These are phyloP conservation scores for Globisporangium carolinianum DNA, from an alignment of 352 stramenopile species.

Conservation along the genomic window DNA sequence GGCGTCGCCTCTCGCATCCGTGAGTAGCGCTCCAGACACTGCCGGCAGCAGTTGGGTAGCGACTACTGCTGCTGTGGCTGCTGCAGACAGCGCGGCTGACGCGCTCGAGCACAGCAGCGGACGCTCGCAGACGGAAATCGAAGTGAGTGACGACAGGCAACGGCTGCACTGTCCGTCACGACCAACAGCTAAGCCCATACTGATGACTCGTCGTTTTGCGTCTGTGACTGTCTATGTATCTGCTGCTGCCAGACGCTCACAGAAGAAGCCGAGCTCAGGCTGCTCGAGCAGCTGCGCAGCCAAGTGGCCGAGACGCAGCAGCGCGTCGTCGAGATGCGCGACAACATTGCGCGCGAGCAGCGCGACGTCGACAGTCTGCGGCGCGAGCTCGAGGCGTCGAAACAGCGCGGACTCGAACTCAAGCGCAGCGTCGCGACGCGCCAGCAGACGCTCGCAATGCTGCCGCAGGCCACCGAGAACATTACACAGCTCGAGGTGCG, in stretches of 20 bases:
- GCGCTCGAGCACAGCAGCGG: too few relatives aligned
- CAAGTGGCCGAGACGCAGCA: conserved; percentile 25
- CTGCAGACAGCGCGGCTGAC: too few relatives aligned
- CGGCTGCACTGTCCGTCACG: too few relatives aligned
- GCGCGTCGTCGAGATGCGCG: conserved; percentile 33
- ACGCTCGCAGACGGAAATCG: too few relatives aligned
- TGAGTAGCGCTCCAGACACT: too few relatives aligned
- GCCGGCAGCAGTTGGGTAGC: too few relatives aligned
- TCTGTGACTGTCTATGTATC: neutral
- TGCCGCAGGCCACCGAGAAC: conserved; percentile 59
- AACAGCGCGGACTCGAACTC: conserved; percentile 22
- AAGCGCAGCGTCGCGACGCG: conserved; percentile 41
- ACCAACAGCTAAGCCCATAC: too few relatives aligned
- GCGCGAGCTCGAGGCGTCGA: conserved; percentile 25
- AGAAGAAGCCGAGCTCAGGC: conserved; percentile 11
- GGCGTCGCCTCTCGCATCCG: too few relatives aligned
- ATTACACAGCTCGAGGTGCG: conserved; percentile 58
- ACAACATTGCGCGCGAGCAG: conserved; percentile 29
- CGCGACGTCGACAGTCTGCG: conserved; percentile 20
- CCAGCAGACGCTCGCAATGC: conserved; percentile 50
- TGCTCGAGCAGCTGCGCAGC: conserved; percentile 24
- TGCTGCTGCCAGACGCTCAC: conserved; percentile 1
- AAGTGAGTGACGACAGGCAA: too few relatives aligned
- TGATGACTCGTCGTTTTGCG: too few relatives aligned
- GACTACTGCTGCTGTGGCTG: too few relatives aligned